Conservation (phyloP, 139 green algal species). For the Auxenochlorella pyrenoidosa region DNA sequence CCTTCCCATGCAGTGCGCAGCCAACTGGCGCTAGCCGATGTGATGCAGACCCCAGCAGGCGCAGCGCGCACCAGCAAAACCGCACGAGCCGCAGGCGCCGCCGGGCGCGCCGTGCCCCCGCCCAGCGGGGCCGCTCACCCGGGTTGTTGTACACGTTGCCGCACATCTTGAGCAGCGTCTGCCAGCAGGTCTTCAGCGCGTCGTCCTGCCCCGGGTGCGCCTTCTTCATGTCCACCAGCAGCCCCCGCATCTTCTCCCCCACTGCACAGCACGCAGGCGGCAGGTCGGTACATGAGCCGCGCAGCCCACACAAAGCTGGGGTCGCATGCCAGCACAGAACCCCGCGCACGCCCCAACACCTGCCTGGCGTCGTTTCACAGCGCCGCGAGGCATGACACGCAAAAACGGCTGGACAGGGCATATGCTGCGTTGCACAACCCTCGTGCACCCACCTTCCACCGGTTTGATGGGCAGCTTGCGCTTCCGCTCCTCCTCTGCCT, state of each 20-base stretch:
- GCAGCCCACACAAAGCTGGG: not conserved
- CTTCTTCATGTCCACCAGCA: slow-evolving; percentile 92
- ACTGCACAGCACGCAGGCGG: slow-evolving; percentile 33
- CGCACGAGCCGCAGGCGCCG: too few relatives aligned
- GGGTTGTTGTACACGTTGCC: slow-evolving; percentile 79
- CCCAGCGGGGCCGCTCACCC: too few relatives aligned
- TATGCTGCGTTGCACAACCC: not conserved
- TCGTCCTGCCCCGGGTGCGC: slow-evolving; percentile 61
- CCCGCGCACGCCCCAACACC: too few relatives aligned
- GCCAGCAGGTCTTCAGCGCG: slow-evolving; percentile 74
- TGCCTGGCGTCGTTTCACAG: too few relatives aligned
- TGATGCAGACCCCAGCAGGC: too few relatives aligned
- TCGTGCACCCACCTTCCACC: slow-evolving; percentile 48
- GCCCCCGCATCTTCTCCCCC: slow-evolving; percentile 66
- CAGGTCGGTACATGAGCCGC: not conserved
- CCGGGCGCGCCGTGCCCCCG: too few relatives aligned
- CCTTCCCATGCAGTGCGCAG: too few relatives aligned
- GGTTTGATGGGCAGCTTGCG: slow-evolving; percentile 75
- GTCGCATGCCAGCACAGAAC: too few relatives aligned
- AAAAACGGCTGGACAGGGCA: too few relatives aligned
- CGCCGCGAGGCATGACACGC: too few relatives aligned
- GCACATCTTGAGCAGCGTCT: slow-evolving; percentile 85
- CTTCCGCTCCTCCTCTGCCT: slow-evolving; percentile 58
- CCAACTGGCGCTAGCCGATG: too few relatives aligned
- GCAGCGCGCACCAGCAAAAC: too few relatives aligned